Percentiles rank a stretch among this genome's conserved stretches.
Conservation (phyloP, 1,284 basidiomycete genomes). For the Thecaphora thlaspeos region DNA sequence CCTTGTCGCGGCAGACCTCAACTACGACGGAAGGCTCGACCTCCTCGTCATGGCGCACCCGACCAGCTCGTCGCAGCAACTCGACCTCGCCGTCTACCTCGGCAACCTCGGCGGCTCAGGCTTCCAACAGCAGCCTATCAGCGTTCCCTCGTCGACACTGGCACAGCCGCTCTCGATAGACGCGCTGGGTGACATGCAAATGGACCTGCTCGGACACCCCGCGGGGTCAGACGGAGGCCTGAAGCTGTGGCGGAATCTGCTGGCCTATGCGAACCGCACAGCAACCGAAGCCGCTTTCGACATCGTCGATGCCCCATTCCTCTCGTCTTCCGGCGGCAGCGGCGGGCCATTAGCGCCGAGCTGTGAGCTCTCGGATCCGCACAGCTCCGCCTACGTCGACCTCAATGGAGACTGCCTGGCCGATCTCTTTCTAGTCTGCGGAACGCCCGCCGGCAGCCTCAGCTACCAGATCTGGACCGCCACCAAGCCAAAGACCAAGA, state of each 20-base stretch:
- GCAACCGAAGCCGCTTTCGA: constrained; percentile 10
- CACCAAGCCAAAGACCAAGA: constrained; percentile 16
- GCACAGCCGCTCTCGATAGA: constrained; percentile 85
- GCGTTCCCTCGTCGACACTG: constrained; percentile 67
- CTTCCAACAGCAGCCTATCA: constrained; percentile 54
- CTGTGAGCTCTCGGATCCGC: constrained; percentile 79
- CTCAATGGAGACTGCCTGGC: constrained; percentile 91
- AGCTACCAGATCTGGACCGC: constrained; percentile 81
- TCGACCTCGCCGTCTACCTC: constrained; percentile 29
- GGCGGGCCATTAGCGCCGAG: constrained; percentile 16
- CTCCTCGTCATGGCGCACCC: constrained; percentile 72
- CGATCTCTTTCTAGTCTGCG: constrained; percentile 89
- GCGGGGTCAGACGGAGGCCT: constrained; percentile 20
- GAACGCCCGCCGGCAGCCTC: constrained; percentile 62
- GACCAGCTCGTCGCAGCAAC: constrained; percentile 2
- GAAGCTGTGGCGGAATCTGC: constrained; percentile 44
- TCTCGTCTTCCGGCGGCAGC: not conserved
- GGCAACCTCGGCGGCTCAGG: constrained; percentile 25
- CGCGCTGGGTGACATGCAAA: constrained; percentile 79
- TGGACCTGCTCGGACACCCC: constrained; percentile 78
- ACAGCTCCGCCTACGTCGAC: constrained; percentile 93
- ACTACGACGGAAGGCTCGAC: constrained; percentile 86
- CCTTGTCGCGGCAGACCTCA: constrained; percentile 87
- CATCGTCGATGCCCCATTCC: not conserved
- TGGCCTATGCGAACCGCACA: constrained; percentile 7